Evolutionary conservation across 768 basidiomycete genomes (phyloP).

Genomic region (Naganishia kalamii): DNA sequence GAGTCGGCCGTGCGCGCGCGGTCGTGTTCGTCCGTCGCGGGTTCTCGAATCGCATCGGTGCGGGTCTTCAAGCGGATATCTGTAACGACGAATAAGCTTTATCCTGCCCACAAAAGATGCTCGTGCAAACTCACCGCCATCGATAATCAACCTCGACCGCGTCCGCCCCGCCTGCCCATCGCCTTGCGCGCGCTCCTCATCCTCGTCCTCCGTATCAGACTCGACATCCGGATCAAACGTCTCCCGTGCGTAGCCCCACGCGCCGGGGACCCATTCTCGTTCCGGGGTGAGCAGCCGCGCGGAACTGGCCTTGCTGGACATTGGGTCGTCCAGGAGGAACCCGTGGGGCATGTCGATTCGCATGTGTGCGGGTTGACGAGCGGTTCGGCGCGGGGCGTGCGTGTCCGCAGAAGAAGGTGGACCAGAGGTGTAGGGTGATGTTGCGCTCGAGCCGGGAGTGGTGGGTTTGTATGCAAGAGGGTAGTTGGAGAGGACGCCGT

Average conservation of each 20-base stretch:
- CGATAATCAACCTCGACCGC: conserved; percentile 15
- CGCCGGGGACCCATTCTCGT: conserved; percentile 22
- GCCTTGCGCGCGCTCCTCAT: not conserved
- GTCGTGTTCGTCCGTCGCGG: not conserved
- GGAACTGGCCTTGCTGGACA: conserved; percentile 14
- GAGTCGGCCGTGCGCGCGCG: not conserved
- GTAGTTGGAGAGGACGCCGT: conserved; percentile 19
- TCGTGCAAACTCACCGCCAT: conserved; percentile 10
- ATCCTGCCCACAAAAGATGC: not conserved
- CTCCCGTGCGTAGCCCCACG: conserved; percentile 21
- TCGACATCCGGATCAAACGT: conserved; percentile 22
- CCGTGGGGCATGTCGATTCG: conserved; percentile 10
- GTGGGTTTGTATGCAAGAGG: conserved; percentile 19
- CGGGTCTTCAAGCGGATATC: conserved; percentile 1
- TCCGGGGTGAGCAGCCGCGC: conserved; percentile 19
- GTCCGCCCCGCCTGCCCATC: not conserved
- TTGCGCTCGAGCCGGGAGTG: not conserved
- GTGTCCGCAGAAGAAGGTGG: conserved; percentile 8
- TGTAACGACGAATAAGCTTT: not conserved
- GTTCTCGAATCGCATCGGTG: not conserved
- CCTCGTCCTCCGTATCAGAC: conserved; percentile 18
- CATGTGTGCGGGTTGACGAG: conserved; percentile 7
- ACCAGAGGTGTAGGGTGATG: conserved; percentile 7
- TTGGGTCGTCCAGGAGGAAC: not conserved
- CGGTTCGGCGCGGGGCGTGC: not conserved